A percentile compares a stretch with the other conserved stretches of the same genome.
Evolutionary conservation across 2,329 filamentous ascomycete genomes (phyloP).

Genomic region (Nothophoma quercina): DNA sequence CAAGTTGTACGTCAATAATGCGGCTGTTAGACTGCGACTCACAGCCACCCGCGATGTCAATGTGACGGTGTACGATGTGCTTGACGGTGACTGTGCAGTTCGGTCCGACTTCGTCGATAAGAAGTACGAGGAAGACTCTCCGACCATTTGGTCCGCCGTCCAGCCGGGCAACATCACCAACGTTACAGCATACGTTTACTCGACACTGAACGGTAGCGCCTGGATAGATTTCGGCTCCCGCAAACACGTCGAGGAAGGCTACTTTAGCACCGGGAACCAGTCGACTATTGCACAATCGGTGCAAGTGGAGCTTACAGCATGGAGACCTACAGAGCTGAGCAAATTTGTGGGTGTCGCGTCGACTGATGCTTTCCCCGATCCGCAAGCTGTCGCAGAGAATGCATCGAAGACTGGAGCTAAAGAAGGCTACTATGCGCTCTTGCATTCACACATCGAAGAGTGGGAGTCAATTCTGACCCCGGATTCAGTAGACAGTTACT

Average conservation of each 20-base stretch:
- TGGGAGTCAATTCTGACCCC: constrained; percentile 69
- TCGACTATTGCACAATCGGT: constrained; percentile 72
- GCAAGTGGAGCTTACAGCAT: constrained; percentile 60
- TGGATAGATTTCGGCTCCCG: constrained; percentile 54
- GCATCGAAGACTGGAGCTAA: constrained; percentile 61
- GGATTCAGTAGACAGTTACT: constrained; percentile 70
- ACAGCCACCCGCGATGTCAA: constrained; percentile 61
- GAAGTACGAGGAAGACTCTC: constrained; percentile 58
- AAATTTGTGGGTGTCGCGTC: constrained; percentile 76
- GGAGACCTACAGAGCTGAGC: constrained; percentile 62
- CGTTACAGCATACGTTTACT: constrained; percentile 68
- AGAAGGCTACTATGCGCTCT: constrained; percentile 63
- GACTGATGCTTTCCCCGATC: constrained; percentile 69
- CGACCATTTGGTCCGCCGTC: constrained; percentile 70
- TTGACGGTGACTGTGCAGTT: constrained; percentile 74
- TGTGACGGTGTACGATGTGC: constrained; percentile 69
- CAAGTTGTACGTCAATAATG: constrained; percentile 69
- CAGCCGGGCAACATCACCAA: constrained; percentile 67
- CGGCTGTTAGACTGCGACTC: constrained; percentile 67
- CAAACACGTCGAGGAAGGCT: constrained; percentile 56
- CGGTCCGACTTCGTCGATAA: constrained; percentile 67
- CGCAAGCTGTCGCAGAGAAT: constrained; percentile 61
- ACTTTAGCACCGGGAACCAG: constrained; percentile 60
- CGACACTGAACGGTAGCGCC: constrained; percentile 58
- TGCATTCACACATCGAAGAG: constrained; percentile 65